Percentiles rank a stretch among this genome's conserved stretches.
These are phyloP conservation scores for Solanum lignicaule DNA, from an alignment of 257 asterid species.

Conservation along the genomic window DNA sequence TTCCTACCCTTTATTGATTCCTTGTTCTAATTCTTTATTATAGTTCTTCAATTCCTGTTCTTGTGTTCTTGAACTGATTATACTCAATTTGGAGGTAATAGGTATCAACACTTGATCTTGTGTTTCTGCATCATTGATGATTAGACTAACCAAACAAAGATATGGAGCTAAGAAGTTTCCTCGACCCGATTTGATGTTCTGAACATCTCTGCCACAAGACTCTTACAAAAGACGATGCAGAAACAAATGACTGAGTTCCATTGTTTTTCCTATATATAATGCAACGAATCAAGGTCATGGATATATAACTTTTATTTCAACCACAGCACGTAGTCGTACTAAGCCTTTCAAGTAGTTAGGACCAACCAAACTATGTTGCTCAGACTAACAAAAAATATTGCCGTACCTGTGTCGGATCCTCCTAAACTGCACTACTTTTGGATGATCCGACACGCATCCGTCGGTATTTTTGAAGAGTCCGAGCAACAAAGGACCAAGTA, in stretches of 20 bases:
- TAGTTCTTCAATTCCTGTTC: neutral
- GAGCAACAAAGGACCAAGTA: neutral
- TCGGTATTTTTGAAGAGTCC: neutral
- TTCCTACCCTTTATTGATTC: neutral
- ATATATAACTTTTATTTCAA: neutral
- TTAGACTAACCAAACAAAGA: neutral
- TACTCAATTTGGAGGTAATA: neutral
- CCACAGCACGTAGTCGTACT: neutral
- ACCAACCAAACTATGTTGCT: neutral
- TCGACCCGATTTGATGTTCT: neutral
- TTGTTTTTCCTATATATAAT: neutral
- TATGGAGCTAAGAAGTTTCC: neutral
- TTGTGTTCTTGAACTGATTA: neutral
- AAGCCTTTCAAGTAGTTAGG: neutral
- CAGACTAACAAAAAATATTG: neutral
- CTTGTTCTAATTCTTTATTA: neutral
- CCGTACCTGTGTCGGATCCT: neutral
- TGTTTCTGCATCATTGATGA: neutral
- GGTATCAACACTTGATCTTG: neutral
- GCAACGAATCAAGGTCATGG: neutral
- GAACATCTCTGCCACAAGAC: neutral
- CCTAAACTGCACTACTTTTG: neutral
- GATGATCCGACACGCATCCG: neutral
- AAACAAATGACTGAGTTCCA: neutral
- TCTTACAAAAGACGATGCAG: neutral